phyloP scores from a whole-genome alignment of 129 eudicot species.

The Glebionis coronaria region DNA sequence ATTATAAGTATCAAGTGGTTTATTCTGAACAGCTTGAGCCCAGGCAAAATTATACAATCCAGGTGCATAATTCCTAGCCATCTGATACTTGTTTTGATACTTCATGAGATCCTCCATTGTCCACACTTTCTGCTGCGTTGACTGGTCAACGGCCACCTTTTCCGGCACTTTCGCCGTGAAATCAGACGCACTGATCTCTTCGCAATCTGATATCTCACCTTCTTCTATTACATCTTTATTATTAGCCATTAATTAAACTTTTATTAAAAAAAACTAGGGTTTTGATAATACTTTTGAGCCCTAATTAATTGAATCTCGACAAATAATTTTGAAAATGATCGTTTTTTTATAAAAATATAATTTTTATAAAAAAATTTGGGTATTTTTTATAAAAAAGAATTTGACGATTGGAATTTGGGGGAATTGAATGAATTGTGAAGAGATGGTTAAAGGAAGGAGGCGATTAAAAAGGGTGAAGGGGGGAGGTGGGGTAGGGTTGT shows the following conservation, averaged over 20 bases:
- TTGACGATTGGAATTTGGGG: conserved; percentile 18
- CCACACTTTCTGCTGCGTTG: conserved; percentile 54
- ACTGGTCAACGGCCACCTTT: conserved; percentile 16
- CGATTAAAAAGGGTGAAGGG: conserved; percentile 14
- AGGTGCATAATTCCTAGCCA: conserved; percentile 50
- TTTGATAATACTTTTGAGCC: not conserved
- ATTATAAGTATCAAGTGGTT: conserved; percentile 76
- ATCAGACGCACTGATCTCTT: conserved; percentile 65
- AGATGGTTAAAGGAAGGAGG: conserved; percentile 7
- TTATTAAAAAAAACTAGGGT: not conserved
- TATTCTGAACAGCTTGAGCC: conserved; percentile 98
- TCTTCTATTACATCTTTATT: conserved; percentile 72
- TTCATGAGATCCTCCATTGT: conserved; percentile 82
- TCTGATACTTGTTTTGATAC: conserved; percentile 65
- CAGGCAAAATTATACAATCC: conserved; percentile 91
- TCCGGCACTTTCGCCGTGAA: conserved; percentile 38
- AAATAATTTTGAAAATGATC: too few relatives aligned
- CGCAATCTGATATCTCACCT: conserved; percentile 93
- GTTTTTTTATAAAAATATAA: too few relatives aligned
- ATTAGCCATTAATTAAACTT: conserved; percentile 31
- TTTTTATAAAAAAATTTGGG: too few relatives aligned
- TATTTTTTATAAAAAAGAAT: not conserved
- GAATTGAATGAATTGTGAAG: conserved; percentile 14
- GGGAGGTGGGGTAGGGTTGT: not conserved
- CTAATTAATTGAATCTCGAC: too few relatives aligned